These are phyloP conservation scores for Diaporthe vexans DNA, from an alignment of 2,329 filamentous ascomycete genomes.

Conservation along the genomic window DNA sequence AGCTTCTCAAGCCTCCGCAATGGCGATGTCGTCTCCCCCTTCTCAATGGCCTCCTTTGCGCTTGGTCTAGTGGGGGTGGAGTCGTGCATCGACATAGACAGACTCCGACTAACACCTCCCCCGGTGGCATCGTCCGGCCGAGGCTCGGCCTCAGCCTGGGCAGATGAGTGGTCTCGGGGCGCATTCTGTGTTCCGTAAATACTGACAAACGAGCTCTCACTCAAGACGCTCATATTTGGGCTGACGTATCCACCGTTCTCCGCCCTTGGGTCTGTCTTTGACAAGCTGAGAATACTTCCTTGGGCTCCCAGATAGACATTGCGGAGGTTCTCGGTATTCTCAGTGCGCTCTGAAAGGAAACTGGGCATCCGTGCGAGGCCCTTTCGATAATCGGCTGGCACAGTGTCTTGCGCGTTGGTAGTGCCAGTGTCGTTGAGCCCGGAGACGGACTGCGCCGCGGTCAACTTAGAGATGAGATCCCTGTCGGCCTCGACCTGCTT, in stretches of 20 bases:
- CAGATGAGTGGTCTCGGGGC: conserved; percentile 45
- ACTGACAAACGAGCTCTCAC: conserved; percentile 77
- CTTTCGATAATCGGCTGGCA: conserved; percentile 47
- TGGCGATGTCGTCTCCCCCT: conserved; percentile 56
- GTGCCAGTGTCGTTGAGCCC: conserved; percentile 45
- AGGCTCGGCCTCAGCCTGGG: conserved; percentile 48
- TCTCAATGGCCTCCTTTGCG: conserved; percentile 20
- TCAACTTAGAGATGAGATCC: conserved; percentile 48
- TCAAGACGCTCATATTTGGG: conserved; percentile 74
- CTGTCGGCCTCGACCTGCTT: conserved; percentile 62
- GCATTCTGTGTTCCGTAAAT: conserved; percentile 68
- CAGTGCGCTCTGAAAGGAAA: conserved; percentile 72
- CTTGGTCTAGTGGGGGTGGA: conserved; percentile 45
- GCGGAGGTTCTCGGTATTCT: conserved; percentile 72
- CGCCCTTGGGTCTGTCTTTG: conserved; percentile 61
- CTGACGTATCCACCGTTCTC: conserved; percentile 61
- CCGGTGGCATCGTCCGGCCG: conserved; percentile 61
- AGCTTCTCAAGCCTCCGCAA: conserved; percentile 65
- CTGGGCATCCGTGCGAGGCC: conserved; percentile 72
- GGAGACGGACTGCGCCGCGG: conserved; percentile 48
- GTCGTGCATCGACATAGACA: conserved; percentile 42
- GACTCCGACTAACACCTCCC: conserved; percentile 60
- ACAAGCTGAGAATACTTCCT: conserved; percentile 65
- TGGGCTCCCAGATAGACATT: conserved; percentile 68
- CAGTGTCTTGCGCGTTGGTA: neutral